Base-by-base conservation (phyloP, 1,139 yeast species). In the Lodderomyces parapsilosis region DNA sequence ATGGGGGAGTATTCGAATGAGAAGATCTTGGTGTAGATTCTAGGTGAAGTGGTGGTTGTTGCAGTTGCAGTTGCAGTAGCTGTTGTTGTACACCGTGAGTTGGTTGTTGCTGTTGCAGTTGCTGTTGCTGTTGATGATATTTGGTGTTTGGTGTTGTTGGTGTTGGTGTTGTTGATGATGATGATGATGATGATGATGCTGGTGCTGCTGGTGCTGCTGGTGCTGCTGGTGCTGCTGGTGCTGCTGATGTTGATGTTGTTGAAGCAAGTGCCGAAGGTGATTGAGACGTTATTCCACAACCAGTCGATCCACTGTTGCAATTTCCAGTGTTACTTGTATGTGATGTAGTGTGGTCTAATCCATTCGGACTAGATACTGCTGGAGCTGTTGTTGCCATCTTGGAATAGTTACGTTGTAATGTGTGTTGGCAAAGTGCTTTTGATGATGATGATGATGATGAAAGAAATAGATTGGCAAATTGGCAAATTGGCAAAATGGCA, bases 51-150 rank as follows among this genome's bases (percentile, higher is more conserved):
- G 17, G 36, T 20, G n/a, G 37, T n/a, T 20, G 37, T 20, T 34
- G 37, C 15, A 19, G 37, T 20, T 34, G 27, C 25, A 18, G 37
- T 13, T 18, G 37, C 37, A 20, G 37, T 6, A 19, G 23, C 37
- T 34, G 37, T 24, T 17, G 37, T 15, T 34, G 37, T 34, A 20
- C 15, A 14, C 13, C 11, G n/a, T 20, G 37, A 8, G 20, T 19
- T 33, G 20, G n/a, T 34, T 34, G 14, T 34, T 34, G 28, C 28
- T 24, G 28, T 24, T 24, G 28, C 10, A n/a, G 10, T 11, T 24
- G 28, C 4, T 8, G 28, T 4, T 10, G 28, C 10, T 24, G 28
- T 24, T 8, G 6, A 24, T 24, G n/a, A n/a, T n/a, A n/a, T n/a
- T n/a, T n/a, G n/a, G n/a, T 24, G 13, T 8, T 24, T 7, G 28